Conservation (phyloP, 768 basidiomycete species). For the Nevesoporus exiguus region DNA sequence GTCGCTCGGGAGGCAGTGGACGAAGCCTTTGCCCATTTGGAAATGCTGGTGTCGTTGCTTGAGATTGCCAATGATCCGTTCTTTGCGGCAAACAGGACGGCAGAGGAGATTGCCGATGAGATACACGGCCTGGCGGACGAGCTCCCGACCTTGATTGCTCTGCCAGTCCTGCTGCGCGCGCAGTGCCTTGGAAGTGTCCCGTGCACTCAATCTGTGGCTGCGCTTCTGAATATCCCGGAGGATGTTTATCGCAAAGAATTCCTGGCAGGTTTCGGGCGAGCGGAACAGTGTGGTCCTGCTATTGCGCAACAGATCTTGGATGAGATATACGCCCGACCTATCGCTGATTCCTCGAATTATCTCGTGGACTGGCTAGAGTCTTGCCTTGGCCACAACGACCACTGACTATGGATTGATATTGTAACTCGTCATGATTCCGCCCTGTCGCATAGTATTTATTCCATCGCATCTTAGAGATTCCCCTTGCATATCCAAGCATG, state of each 20-base stretch:
- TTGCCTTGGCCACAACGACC: conserved; percentile 11
- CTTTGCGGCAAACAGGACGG: conserved; percentile 18
- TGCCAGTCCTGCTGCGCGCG: conserved; percentile 61
- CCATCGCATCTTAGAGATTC: not conserved
- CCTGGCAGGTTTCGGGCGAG: conserved; percentile 71
- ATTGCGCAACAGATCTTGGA: conserved; percentile 59
- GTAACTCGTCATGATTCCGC: not conserved
- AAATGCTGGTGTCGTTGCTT: conserved; percentile 53
- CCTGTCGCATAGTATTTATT: not conserved
- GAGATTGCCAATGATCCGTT: conserved; percentile 43
- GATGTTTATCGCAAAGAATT: conserved; percentile 65
- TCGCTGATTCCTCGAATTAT: conserved; percentile 28
- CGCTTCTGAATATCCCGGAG: conserved; percentile 56
- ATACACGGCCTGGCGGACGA: conserved; percentile 56
- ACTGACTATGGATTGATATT: conserved; percentile 14
- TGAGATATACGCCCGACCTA: conserved; percentile 37
- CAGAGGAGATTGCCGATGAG: conserved; percentile 34
- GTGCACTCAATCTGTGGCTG: conserved; percentile 35
- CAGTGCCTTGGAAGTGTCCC: conserved; percentile 25
- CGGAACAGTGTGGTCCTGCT: conserved; percentile 64
- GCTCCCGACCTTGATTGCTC: conserved; percentile 69
- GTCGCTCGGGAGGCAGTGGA: conserved; percentile 79
- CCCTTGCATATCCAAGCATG: not conserved
- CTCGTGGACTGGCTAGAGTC: conserved; percentile 48
- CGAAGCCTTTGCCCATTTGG: conserved; percentile 68